These are phyloP conservation scores for Pyronema omphalodes DNA, from an alignment of 495 filamentous ascomycete genomes.

Conservation along the genomic window DNA sequence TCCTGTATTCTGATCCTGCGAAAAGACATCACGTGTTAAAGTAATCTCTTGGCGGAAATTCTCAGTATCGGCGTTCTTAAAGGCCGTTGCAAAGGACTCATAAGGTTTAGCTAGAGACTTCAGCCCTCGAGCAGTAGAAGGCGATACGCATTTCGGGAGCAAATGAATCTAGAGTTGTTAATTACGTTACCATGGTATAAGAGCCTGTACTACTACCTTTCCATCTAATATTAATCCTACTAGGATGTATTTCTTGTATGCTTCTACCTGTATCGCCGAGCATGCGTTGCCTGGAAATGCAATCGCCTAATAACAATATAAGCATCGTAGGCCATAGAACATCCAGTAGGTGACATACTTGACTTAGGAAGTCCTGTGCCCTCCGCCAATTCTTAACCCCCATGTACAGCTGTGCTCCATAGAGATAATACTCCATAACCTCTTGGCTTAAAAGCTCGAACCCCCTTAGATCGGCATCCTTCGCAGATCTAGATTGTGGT, in stretches of 20 bases:
- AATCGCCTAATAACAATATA: constrained; percentile 2
- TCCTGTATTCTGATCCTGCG: constrained; percentile 21
- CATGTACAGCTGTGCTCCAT: constrained; percentile 64
- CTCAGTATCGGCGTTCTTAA: constrained; percentile 38
- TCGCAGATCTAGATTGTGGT: constrained; percentile 10
- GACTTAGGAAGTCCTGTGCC: constrained; percentile 45
- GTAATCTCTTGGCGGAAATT: constrained; percentile 20
- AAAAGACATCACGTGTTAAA: constrained; percentile 15
- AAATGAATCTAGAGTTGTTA: constrained; percentile 4
- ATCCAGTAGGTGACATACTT: constrained; percentile 10
- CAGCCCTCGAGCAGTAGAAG: constrained; percentile 37
- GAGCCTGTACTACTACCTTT: constrained; percentile 28
- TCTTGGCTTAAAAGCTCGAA: constrained; percentile 34
- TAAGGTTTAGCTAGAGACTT: constrained; percentile 50
- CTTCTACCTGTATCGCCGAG: constrained; percentile 37
- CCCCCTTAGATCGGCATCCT: constrained; percentile 8
- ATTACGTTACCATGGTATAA: neutral
- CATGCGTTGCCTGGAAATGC: constrained; percentile 19
- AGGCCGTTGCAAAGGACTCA: constrained; percentile 45
- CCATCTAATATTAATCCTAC: constrained; percentile 54
- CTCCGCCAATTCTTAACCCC: constrained; percentile 49
- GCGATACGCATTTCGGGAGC: constrained; percentile 16
- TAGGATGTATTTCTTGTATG: constrained; percentile 88
- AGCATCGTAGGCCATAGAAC: neutral
- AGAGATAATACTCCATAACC: constrained; percentile 60